Evolutionary conservation across 2,329 filamentous ascomycete species (phyloP).

Genomic region (Colletotrichum caudatum): DNA sequence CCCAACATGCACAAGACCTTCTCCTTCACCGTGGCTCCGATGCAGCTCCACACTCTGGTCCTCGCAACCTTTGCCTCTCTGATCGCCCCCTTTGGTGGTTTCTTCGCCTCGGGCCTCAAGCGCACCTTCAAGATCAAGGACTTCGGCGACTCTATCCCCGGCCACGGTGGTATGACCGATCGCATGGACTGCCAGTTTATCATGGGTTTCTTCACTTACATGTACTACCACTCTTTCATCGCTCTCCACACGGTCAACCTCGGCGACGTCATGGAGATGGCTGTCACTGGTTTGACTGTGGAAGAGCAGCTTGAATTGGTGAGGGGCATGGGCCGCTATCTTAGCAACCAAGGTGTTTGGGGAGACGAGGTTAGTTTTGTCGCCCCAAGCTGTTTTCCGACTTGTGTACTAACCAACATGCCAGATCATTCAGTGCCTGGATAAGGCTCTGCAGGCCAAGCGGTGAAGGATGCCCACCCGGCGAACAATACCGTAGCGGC

Average conservation of each 20-base stretch:
- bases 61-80: constrained; percentile 95
- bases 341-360: constrained; percentile 72
- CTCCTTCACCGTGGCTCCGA: constrained; percentile 82
- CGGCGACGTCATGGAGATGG: constrained; percentile 88
- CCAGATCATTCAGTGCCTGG: constrained; percentile 52
- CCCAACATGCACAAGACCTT: constrained; percentile 60
- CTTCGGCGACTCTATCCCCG: constrained; percentile 97
- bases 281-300: constrained; percentile 86
- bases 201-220: constrained; percentile 98
- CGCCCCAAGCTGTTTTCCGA: constrained; percentile 52
- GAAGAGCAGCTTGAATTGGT: constrained; percentile 92
- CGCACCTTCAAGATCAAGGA: constrained; percentile 99
- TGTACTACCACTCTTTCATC: constrained; percentile 99
- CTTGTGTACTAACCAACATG: constrained; percentile 13
- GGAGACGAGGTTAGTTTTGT: constrained; percentile 56
- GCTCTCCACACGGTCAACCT: constrained; percentile 87
- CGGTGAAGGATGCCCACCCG: constrained; percentile 36
- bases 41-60: constrained; percentile 92
- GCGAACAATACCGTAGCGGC: constrained; percentile 1
- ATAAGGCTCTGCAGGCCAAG: constrained; percentile 48
- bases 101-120: constrained; percentile 98
- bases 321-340: constrained; percentile 71
- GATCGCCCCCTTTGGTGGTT: constrained; percentile 96
- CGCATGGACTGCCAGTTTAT: constrained; percentile 99
- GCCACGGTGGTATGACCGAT: constrained; percentile 97